These are phyloP conservation scores for Xylaria polymorpha DNA, from an alignment of 2,329 filamentous ascomycete species.

Conservation along the genomic window DNA sequence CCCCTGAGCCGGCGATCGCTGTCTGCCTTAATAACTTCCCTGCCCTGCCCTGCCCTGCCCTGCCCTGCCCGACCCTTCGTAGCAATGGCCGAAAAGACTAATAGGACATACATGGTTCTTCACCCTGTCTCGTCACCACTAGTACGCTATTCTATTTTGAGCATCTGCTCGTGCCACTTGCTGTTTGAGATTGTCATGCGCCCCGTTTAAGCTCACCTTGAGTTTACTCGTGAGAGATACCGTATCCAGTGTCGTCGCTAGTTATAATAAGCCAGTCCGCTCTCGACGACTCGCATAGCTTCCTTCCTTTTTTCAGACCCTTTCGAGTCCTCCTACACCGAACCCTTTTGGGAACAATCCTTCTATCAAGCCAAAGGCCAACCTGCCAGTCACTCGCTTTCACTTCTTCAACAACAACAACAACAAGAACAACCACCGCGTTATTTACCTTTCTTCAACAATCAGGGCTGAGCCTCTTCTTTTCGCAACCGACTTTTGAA, in stretches of 20 bases:
- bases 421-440: slow-evolving; percentile 15
- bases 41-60: slow-evolving; percentile 30
- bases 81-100: slow-evolving; percentile 24
- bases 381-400: slow-evolving; percentile 47
- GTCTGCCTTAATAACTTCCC: slow-evolving; percentile 32
- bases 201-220: slow-evolving; percentile 24
- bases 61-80: slow-evolving; percentile 32
- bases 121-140: slow-evolving; percentile 37
- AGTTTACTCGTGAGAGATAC: slow-evolving; percentile 34
- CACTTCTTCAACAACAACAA: slow-evolving; percentile 20
- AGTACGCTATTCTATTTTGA: slow-evolving; percentile 43
- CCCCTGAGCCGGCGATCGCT: slow-evolving; percentile 33
- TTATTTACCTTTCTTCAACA: slow-evolving; percentile 40
- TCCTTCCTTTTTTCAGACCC: slow-evolving; percentile 41
- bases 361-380: slow-evolving; percentile 24
- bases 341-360: slow-evolving; percentile 19
- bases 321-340: slow-evolving; percentile 38
- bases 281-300: slow-evolving; percentile 20
- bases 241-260: slow-evolving; percentile 22
- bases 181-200: slow-evolving; percentile 37
- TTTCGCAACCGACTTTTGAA: not conserved
- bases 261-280: slow-evolving; percentile 32
- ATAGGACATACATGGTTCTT: slow-evolving; percentile 40
- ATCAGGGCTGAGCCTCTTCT: slow-evolving; percentile 52
- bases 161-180: slow-evolving; percentile 31